Evolutionary conservation across 495 filamentous ascomycete species (phyloP), one percentile per base, ranked within the genome.

Genomic region (Polyplosphaeria fusca): DNA sequence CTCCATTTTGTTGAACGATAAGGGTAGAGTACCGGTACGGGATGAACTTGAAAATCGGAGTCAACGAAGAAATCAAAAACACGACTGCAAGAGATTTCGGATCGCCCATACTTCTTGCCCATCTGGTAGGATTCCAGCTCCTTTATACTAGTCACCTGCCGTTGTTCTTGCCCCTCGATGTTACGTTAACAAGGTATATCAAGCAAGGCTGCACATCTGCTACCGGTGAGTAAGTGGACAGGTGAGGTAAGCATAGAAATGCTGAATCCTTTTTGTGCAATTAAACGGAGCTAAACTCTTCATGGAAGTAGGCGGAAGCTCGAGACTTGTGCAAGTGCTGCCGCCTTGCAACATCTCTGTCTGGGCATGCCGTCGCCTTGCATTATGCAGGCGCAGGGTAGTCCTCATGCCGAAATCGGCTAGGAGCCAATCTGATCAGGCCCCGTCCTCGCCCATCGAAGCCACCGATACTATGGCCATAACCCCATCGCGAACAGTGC

Each of bases 401-500:
- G 22, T 52, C 49, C 35, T 43, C 49, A 27, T 52, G 5, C 35
- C 35, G 3, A 30, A 52, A 25, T 1, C 4, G 35, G 49, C 26
- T 52, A 42, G 30, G 35, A 3, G 18, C n/a, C 4, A 2, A 26
- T 7, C n/a, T 12, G 4, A 25, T 52, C 38, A 2, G 14, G 28
- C 13, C 5, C 9, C n/a, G 28, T 5, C 49, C 32, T 27, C 22
- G 13, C 35, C 5, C 14, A 38, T 25, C n/a, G 35, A 2, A 7
- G 19, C 5, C 13, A 20, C 27, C 37, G 43, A 4, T 11, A 43
- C 32, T 2, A 52, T 41, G 13, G n/a, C 43, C 49, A 52, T 12
- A 28, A 56, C 30, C 18, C 48, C 52, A 22, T 47, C 42, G 7
- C 52, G 42, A 13, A 56, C 18, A 16, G 4, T 14, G 2, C 48